Base-by-base conservation (phyloP, 1,284 basidiomycete genomes). In the Coniophora puteana region DNA sequence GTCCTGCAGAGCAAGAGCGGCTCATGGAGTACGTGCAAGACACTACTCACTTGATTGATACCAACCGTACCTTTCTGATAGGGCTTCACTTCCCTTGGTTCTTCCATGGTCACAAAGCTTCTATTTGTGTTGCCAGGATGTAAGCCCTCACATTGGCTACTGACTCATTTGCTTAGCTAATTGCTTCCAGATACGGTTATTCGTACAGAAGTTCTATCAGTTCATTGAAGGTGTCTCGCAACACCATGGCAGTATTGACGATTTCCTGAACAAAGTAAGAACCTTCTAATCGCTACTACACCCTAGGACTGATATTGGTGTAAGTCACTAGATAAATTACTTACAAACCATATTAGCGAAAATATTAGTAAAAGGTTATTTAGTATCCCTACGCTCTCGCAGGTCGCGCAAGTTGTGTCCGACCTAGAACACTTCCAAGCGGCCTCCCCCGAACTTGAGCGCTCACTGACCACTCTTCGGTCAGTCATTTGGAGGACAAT, bases 41-140 rank as follows among this genome's bases (percentile, higher is more conserved):
- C 22, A 35, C 28, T 38, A 26, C 35, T 13, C 21, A n/a, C 22
- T 13, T 35, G 26, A 33, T 24, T 42, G 16, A 14, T n/a, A n/a
- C n/a, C n/a, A n/a, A n/a, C n/a, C n/a, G n/a, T n/a, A n/a, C 40
- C 22, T 46, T 18, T 8, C 39, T 41, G 30, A 55, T 21, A 18
- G 33, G 44, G 30, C 31, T 32, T 8, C 44, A 0, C 74, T 88
- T 44, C 93, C 94, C 2, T 71, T 89, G 43, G 76, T 76, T 13
- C 73, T 99, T 40, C 93, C 95, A 0, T 99, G 96, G 84, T 97
- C 94, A 1, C 89, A 92, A 58, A 89, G 91, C 1, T 98, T 97
- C 62, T 92, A 93, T 48, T 72, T 93, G 33, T 96, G 92, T 57
- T 99, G 95, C 61, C 89, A 93, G 71, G 90, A 97, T 56, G 88